Evolutionary conservation across 495 filamentous ascomycete genomes (phyloP).

Genomic region (Penicillium macrosclerotiorum): DNA sequence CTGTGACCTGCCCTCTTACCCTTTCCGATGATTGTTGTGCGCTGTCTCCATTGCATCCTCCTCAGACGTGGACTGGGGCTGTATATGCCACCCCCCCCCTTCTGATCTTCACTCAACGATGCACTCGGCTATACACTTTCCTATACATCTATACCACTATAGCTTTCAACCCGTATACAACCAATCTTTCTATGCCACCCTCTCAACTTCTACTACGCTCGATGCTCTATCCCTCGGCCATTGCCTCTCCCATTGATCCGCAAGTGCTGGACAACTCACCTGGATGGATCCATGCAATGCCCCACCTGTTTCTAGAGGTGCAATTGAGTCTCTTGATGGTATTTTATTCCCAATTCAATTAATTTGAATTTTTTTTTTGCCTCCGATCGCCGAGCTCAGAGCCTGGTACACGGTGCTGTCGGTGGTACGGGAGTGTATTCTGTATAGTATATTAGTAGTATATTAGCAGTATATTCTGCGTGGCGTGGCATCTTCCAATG

Average conservation of each 20-base stretch:
- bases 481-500: slow-evolving; percentile 18
- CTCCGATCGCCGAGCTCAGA: not conserved
- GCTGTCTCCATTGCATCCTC: slow-evolving; percentile 27
- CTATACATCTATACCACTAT: too few species aligned
- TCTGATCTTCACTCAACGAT: not conserved
- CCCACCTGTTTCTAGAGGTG: slow-evolving; percentile 24
- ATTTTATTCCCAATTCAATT: slow-evolving; percentile 17
- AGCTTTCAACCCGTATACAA: too few species aligned
- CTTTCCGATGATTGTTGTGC: slow-evolving; percentile 2
- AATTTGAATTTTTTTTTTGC: slow-evolving; percentile 11
- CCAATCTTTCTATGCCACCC: too few species aligned
- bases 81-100: too few species aligned
- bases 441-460: slow-evolving; percentile 19
- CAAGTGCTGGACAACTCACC: slow-evolving; percentile 13
- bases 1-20: not conserved
- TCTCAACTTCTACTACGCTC: too few species aligned
- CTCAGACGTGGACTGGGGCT: too few species aligned
- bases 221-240: too few species aligned
- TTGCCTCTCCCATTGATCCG: not conserved
- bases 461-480: too few species aligned
- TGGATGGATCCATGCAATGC: slow-evolving; percentile 15
- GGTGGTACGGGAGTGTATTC: slow-evolving; percentile 14
- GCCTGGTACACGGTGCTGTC: too few species aligned
- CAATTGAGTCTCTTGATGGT: too few species aligned
- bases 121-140: too few species aligned